A percentile compares a stretch with the other conserved stretches of the same genome.
These are phyloP conservation scores for Stephania cephalantha DNA, from an alignment of 164 flowering plant species.

Conservation along the genomic window DNA sequence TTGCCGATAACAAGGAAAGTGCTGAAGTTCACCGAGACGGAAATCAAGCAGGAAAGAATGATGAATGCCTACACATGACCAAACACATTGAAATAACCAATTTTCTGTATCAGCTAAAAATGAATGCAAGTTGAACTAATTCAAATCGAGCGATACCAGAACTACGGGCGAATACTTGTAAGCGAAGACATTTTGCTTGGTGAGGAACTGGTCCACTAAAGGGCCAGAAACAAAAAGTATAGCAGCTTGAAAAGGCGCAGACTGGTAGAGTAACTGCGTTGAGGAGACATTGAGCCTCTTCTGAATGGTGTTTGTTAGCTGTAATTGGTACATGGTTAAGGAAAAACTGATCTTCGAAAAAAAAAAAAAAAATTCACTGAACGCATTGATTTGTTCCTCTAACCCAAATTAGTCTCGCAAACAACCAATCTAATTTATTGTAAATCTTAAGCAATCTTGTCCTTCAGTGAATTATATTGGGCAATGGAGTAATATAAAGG, in stretches of 20 bases:
- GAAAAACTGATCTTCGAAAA: constrained; percentile 3
- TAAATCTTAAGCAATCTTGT: not conserved
- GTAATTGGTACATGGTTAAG: constrained; percentile 26
- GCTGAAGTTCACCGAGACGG: constrained; percentile 93
- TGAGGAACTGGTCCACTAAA: constrained; percentile 74
- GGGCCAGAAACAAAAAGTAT: constrained; percentile 91
- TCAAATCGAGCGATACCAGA: constrained; percentile 39
- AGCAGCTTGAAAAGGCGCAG: constrained; percentile 97
- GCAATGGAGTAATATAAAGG: constrained; percentile 21
- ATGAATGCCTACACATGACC: constrained; percentile 59
- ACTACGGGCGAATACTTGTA: constrained; percentile 68
- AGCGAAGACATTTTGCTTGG: constrained; percentile 79
- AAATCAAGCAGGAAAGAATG: constrained; percentile 70
- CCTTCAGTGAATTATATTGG: not conserved
- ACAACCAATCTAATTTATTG: not conserved
- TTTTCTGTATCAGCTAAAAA: not conserved
- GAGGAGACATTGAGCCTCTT: constrained; percentile 88
- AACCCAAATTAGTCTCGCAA: not conserved
- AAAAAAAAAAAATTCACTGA: not conserved
- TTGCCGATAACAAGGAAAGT: constrained; percentile 92
- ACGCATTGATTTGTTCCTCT: not conserved
- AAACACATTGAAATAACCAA: too few species aligned
- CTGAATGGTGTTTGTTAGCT: constrained; percentile 97
- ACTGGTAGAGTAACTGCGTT: constrained; percentile 89
- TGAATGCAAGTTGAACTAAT: too few species aligned